These are phyloP conservation scores for Dichomitus squalens DNA, from an alignment of 1,284 basidiomycete genomes.

Conservation along the genomic window DNA sequence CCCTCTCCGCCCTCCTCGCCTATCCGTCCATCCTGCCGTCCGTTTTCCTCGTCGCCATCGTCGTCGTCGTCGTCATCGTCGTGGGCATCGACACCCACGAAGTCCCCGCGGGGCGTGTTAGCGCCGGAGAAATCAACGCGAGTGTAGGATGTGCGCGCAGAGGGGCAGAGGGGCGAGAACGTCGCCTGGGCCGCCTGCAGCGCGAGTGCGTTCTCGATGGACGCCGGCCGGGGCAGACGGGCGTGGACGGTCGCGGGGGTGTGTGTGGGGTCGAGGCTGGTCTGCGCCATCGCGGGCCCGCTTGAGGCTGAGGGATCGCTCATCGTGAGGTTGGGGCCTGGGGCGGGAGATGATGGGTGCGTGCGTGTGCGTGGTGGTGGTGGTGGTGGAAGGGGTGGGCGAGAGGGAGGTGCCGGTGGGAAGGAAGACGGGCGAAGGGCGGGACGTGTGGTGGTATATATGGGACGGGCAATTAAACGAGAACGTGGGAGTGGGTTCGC, in stretches of 20 bases:
- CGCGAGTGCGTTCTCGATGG: constrained; percentile 19
- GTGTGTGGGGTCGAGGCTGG: neutral
- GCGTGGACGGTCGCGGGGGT: neutral
- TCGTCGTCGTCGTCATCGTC: constrained; percentile 22
- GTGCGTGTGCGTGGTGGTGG: neutral
- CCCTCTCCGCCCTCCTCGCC: constrained; percentile 5
- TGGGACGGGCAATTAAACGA: constrained; percentile 20
- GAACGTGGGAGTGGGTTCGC: constrained; percentile 24
- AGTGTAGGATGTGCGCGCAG: constrained; percentile 41
- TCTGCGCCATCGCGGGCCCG: constrained; percentile 1
- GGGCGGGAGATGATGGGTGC: neutral
- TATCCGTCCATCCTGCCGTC: too few relatives aligned
- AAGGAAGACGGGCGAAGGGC: constrained; percentile 6
- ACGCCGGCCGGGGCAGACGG: constrained; percentile 10
- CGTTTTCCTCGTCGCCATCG: neutral
- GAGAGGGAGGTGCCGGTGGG: neutral
- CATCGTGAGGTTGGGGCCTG: constrained; percentile 3
- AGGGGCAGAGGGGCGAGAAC: constrained; percentile 34
- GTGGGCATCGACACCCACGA: constrained; percentile 17
- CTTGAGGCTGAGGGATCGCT: constrained; percentile 12
- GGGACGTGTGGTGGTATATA: constrained; percentile 16
- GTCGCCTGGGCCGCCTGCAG: constrained; percentile 21
- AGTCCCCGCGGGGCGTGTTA: constrained; percentile 19
- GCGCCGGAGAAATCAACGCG: constrained; percentile 35
- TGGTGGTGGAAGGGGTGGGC: neutral